These are phyloP conservation scores for Leccinum fallax DNA, from an alignment of 1,284 basidiomycete species.

Conservation along the genomic window DNA sequence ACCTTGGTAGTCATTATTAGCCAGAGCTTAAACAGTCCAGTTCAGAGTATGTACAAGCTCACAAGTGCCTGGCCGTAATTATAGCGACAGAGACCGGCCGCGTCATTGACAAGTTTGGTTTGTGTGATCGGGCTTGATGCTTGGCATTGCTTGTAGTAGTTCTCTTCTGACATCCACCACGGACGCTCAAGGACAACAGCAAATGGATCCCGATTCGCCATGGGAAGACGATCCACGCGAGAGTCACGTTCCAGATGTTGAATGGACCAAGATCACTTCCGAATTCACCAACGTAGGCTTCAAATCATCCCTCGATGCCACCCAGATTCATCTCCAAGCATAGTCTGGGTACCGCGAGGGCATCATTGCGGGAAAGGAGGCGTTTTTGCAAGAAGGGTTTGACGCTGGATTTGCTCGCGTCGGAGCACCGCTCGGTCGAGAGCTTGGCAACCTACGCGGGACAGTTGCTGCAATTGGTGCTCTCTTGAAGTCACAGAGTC, in stretches of 20 bases:
- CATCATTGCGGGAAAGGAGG: conserved; percentile 83
- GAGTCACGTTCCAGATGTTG: conserved; percentile 42
- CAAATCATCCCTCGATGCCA: conserved; percentile 2
- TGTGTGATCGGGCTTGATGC: neutral
- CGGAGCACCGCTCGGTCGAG: conserved; percentile 74
- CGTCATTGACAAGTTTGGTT: neutral
- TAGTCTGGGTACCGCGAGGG: conserved; percentile 88
- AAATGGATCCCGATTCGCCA: conserved; percentile 54
- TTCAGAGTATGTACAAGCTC: conserved; percentile 2
- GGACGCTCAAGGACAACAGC: conserved; percentile 9
- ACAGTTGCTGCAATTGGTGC: conserved; percentile 58
- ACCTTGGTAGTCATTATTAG: neutral
- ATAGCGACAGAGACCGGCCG: neutral
- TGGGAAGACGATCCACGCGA: conserved; percentile 52
- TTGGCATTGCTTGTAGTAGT: neutral
- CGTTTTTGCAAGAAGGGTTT: conserved; percentile 78
- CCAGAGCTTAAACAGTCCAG: neutral
- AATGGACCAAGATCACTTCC: conserved; percentile 66
- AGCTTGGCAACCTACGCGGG: conserved; percentile 74
- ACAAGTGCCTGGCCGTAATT: neutral
- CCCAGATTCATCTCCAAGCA: conserved; percentile 5
- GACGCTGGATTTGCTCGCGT: conserved; percentile 74
- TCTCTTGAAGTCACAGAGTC: conserved; percentile 43
- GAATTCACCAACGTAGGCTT: conserved; percentile 64
- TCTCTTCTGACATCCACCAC: neutral